These are phyloP conservation scores for Quercus parvula DNA, from an alignment of 306 rosid genomes.

Conservation along the genomic window DNA sequence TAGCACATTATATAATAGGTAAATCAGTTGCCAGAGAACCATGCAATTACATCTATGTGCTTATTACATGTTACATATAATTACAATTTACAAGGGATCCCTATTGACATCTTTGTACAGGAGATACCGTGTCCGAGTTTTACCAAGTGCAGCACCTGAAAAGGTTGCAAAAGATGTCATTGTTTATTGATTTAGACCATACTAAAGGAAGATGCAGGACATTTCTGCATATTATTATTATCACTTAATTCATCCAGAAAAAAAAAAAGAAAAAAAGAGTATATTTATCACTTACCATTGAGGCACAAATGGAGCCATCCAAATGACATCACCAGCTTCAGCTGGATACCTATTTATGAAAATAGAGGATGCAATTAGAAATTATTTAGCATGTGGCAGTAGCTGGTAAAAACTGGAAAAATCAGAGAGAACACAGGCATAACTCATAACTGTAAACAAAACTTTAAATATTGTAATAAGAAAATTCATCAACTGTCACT, in stretches of 20 bases:
- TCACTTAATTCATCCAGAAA: not conserved
- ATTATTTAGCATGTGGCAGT: not conserved
- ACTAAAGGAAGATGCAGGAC: conserved; percentile 9
- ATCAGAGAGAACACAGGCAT: not conserved
- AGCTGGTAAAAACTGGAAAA: not conserved
- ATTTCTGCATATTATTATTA: not conserved
- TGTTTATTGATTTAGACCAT: not conserved
- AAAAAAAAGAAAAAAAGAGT: not conserved
- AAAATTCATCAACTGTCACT: not conserved
- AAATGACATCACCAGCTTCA: conserved; percentile 89
- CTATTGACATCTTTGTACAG: conserved; percentile 89
- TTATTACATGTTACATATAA: conserved; percentile 15
- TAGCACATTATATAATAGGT: not conserved
- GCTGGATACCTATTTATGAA: conserved; percentile 69
- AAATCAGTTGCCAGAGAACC: not conserved
- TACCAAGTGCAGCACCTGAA: conserved; percentile 94
- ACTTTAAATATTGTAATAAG: not conserved
- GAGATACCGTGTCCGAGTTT: conserved; percentile 67
- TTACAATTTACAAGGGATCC: conserved; percentile 52
- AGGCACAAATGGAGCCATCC: conserved; percentile 98
- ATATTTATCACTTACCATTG: conserved; percentile 59
- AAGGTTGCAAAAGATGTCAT: conserved; percentile 7
- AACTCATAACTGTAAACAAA: not conserved
- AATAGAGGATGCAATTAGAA: not conserved
- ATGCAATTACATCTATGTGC: conserved; percentile 4